Percentiles rank a stretch among this genome's conserved stretches.
phyloP scores from a whole-genome alignment of 805 yeast genomes.

The Blastobotrys robertii region DNA sequence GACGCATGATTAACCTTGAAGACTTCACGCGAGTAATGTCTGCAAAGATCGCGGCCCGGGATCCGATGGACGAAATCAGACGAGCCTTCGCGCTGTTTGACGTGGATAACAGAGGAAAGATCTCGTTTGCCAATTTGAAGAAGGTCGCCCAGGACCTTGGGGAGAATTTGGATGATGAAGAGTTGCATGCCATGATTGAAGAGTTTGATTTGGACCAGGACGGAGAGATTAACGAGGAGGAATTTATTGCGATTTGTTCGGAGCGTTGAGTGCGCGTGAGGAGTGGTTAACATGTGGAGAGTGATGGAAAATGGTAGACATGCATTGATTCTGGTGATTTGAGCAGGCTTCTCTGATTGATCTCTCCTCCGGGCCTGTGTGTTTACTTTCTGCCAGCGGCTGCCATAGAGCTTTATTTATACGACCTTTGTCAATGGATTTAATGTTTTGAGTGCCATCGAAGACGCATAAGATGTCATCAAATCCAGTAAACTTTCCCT shows the following conservation, averaged over 20 bases:
- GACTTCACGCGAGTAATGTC: constrained; percentile 76
- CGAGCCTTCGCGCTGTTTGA: constrained; percentile 87
- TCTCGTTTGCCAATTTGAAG: constrained; percentile 69
- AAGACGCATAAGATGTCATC: too few relatives aligned
- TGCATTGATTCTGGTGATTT: too few relatives aligned
- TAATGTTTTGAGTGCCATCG: too few relatives aligned
- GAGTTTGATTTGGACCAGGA: constrained; percentile 95
- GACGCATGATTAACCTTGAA: constrained; percentile 64
- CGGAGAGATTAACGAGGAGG: constrained; percentile 88
- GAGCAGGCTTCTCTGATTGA: too few relatives aligned
- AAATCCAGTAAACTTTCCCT: too few relatives aligned
- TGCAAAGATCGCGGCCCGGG: constrained; percentile 72
- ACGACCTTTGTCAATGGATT: too few relatives aligned
- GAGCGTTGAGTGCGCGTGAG: constrained; percentile 36
- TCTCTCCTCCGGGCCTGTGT: too few relatives aligned
- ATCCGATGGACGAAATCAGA: constrained; percentile 84
- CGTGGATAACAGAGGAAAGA: constrained; percentile 79
- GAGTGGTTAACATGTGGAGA: too few relatives aligned
- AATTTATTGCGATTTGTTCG: constrained; percentile 79
- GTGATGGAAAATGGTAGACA: too few relatives aligned
- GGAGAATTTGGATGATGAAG: constrained; percentile 86
- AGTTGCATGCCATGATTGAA: constrained; percentile 91
- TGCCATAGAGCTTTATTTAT: too few relatives aligned
- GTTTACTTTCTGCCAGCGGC: too few relatives aligned
- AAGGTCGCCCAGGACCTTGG: constrained; percentile 89